Base-by-base conservation (phyloP, 305 asterid species). In the Fraxinus floribunda region DNA sequence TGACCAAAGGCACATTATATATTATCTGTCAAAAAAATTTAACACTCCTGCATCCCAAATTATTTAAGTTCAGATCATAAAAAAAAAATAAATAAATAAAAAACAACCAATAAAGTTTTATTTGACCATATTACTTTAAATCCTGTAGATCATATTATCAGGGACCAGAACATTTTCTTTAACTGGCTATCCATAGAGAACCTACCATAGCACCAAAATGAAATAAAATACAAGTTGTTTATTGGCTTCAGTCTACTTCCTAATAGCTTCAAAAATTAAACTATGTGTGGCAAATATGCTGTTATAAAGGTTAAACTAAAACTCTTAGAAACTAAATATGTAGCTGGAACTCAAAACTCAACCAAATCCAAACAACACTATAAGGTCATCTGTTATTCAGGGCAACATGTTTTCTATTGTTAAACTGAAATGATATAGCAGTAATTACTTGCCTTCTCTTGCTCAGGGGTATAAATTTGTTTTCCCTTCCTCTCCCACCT, bases 401-500 rank as follows among this genome's bases (percentile, higher is more conserved):
- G 38, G 38, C 76, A 85, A 24, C 75, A 62, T 18, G 35, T 26
- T 70, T 44, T 49, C 75, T 70, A 30, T 32, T 75, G 86, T 73
- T 57, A 68, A 80, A 80, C 76, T 9, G 74, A 79, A 76, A 77
- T 70, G 38, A 74, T 77, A 79, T 72, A n/a, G 82, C 75, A 86
- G 39, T 60, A 84, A 85, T 38, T 46, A 81, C 89, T 76, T 80
- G 89, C 99, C 94, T 97, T 92, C 91, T 97, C 96, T 84, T 92
- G 83, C 85, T 95, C 94, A 78, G 98, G 97, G 82, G 88, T 89
- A 78, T 97, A 97, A 30, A 64, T 88, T 86, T 93, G 98, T 83
- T 92, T 97, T 77, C 99, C 99, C 75, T 92, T 92, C 85, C 94
- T 91, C 91, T 95, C 99, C 99, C 99, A 95, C 91, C 98, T 91